Evolutionary conservation across 768 basidiomycete species (phyloP), one percentile per base, ranked within the genome.

Genomic region (Dacryopinax spathularia): DNA sequence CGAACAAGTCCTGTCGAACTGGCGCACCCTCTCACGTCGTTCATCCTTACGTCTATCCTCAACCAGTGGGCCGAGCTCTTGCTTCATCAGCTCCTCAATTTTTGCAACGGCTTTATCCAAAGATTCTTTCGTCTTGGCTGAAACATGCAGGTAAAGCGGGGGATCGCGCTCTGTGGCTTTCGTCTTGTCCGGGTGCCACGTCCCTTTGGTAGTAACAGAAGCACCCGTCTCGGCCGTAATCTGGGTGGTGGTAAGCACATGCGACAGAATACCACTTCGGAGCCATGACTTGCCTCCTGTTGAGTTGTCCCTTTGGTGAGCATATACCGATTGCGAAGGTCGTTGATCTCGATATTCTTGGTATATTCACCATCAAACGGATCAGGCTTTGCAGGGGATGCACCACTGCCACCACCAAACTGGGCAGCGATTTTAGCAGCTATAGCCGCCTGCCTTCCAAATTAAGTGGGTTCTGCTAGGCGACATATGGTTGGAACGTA

Each of bases 331-430:
- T 98, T 98, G 72, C 94, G 79, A 60, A 93, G 79, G 74, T 98
- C 94, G 73, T 98, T 97, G 73, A 98, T 96, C 73, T 97, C 95
- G 63, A 97, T 94, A 70, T 96, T 91, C 67, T 89, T 82, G 13
- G 84, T 86, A 69, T 86, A 97, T 48, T 89, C 89, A 41, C 80
- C 89, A 68, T 90, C 88, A 60, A 88, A 83, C 1, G 79, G 78
- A 70, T 90, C 89, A 67, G 82, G 82, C 60, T 75, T 69, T 18
- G 67, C 66, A 41, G 75, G 78, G 71, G 71, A 74, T 72, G 69
- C 78, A 4, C 60, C 64, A 31, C 63, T 34, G 62, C 69, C 69
- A 2, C 70, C 77, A 65, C 80, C 80, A 62, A 91, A 88, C 70
- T 91, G 88, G 0, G 89, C 91, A 6, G 93, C 92, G 73, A 96